phyloP scores from a whole-genome alignment of 2,329 filamentous ascomycete genomes.

The Curvularia verruculosa region DNA sequence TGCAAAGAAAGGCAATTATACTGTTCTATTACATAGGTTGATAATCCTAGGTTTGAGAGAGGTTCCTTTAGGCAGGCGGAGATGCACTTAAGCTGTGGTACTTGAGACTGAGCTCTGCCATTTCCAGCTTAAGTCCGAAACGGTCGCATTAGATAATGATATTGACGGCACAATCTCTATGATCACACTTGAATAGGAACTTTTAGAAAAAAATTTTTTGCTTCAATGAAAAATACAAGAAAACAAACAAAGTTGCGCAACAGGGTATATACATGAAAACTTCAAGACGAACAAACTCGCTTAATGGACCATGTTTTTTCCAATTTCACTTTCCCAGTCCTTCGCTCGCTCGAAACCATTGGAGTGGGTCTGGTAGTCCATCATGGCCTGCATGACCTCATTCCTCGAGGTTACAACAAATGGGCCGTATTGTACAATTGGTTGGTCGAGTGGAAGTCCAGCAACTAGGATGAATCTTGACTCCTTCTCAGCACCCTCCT shows the following conservation, averaged over 20 bases:
- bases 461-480: constrained; percentile 73
- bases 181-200: not conserved
- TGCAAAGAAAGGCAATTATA: not conserved
- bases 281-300: not conserved
- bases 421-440: constrained; percentile 50
- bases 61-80: not conserved
- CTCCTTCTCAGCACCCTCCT: constrained; percentile 64
- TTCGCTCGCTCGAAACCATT: constrained; percentile 66
- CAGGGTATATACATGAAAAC: not conserved
- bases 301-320: constrained; percentile 44
- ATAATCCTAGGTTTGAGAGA: not conserved
- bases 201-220: too few species aligned
- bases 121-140: not conserved
- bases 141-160: not conserved
- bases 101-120: not conserved
- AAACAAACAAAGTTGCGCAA: not conserved
- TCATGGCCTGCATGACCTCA: constrained; percentile 48
- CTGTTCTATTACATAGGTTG: not conserved
- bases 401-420: constrained; percentile 47
- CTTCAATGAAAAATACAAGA: not conserved
- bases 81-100: not conserved
- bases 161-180: not conserved
- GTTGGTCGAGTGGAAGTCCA: constrained; percentile 63
- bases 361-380: constrained; percentile 44
- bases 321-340: constrained; percentile 78